Conservation (phyloP, 2,329 filamentous ascomycete genomes). For the Hansfordia pulvinata region DNA sequence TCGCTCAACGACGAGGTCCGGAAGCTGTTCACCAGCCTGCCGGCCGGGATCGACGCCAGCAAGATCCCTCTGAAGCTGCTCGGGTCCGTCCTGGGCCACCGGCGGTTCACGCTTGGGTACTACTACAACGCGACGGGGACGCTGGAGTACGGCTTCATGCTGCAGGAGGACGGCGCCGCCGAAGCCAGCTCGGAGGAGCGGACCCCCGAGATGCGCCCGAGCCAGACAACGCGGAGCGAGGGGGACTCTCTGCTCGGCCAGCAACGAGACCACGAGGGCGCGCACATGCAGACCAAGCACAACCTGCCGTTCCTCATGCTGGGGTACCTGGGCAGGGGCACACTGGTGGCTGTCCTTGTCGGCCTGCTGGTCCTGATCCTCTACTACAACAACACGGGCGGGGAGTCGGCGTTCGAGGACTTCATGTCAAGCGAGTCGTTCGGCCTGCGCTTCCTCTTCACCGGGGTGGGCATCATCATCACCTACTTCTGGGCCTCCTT, state of each 20-base stretch:
- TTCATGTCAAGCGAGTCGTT: conserved; percentile 26
- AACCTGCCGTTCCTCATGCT: conserved; percentile 17
- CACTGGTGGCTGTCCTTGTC: conserved; percentile 13
- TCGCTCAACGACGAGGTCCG: conserved; percentile 3
- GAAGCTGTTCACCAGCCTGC: conserved; percentile 9
- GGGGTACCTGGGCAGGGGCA: conserved; percentile 9
- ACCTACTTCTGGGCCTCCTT: conserved; percentile 23
- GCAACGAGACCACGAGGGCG: too few relatives aligned
- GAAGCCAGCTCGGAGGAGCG: too few relatives aligned
- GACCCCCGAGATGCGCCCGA: not conserved
- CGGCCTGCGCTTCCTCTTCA: conserved; percentile 25
- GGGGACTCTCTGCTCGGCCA: too few relatives aligned
- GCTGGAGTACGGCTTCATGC: conserved; percentile 15
- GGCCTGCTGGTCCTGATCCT: conserved; percentile 18
- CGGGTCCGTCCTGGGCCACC: conserved; percentile 6
- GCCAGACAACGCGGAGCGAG: not conserved
- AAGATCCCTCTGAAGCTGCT: conserved; percentile 7
- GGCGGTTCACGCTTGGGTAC: conserved; percentile 13
- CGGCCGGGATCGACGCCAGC: conserved; percentile 5
- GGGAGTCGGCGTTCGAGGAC: conserved; percentile 21
- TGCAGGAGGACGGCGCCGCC: conserved; percentile 7
- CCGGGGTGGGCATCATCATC: conserved; percentile 21
- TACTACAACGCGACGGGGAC: conserved; percentile 11
- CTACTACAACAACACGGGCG: conserved; percentile 21
- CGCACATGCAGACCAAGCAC: conserved; percentile 4